These are phyloP conservation scores for Taphrina communis DNA, from an alignment of 1,139 yeast species.

Conservation along the genomic window DNA sequence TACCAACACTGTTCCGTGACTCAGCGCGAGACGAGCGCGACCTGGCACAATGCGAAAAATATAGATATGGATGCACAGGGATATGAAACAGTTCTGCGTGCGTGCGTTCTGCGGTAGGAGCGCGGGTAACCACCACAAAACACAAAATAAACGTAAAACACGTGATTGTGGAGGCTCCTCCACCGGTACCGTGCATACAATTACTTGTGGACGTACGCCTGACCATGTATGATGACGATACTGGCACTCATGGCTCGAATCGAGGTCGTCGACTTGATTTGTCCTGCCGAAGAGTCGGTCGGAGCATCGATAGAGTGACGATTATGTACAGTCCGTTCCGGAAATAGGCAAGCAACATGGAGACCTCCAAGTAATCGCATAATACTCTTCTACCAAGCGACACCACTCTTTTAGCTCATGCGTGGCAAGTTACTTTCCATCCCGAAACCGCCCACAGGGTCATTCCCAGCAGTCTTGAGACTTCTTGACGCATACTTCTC, in stretches of 20 bases:
- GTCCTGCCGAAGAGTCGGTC: too few species aligned
- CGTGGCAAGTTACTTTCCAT: constrained; percentile 12
- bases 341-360: too few species aligned
- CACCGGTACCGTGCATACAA: neutral
- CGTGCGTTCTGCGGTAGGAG: too few species aligned
- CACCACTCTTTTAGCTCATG: neutral
- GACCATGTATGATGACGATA: neutral
- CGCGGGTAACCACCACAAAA: constrained; percentile 20
- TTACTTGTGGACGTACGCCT: too few species aligned
- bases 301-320: too few species aligned
- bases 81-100: too few species aligned
- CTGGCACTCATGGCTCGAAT: neutral
- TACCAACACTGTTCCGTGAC: too few species aligned
- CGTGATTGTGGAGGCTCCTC: neutral
- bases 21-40: too few species aligned
- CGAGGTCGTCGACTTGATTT: too few species aligned
- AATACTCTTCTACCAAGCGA: neutral
- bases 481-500: constrained; percentile 23
- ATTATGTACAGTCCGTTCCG: too few species aligned
- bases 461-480: constrained; percentile 26
- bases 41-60: too few species aligned
- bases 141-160: neutral
- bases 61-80: too few species aligned
- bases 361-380: neutral
- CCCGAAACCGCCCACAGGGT: constrained; percentile 25